Percentiles rank a stretch among this genome's conserved stretches.
These are phyloP conservation scores for Sclerotinia glacialis DNA, from an alignment of 2,329 filamentous ascomycete species.

Conservation along the genomic window DNA sequence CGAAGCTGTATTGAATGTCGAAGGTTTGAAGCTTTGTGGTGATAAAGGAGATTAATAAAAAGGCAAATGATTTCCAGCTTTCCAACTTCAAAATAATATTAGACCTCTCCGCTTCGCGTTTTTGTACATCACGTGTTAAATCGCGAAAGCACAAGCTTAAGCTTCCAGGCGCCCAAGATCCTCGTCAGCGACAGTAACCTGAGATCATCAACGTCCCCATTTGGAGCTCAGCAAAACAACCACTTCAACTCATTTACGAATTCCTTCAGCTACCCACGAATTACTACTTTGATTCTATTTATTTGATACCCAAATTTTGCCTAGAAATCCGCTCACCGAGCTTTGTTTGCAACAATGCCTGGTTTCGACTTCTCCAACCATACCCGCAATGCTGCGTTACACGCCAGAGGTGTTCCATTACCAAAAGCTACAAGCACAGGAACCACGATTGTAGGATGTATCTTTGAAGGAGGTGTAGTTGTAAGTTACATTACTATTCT, in stretches of 20 bases:
- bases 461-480: slow-evolving; percentile 95
- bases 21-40: neutral
- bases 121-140: slow-evolving; percentile 19
- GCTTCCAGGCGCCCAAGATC: slow-evolving; percentile 22
- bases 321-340: slow-evolving; percentile 24
- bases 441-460: slow-evolving; percentile 97
- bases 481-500: slow-evolving; percentile 49
- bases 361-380: slow-evolving; percentile 99
- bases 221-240: slow-evolving; percentile 17
- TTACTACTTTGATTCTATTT: neutral
- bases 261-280: neutral
- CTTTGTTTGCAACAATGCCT: slow-evolving; percentile 63
- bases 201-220: slow-evolving; percentile 5
- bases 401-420: slow-evolving; percentile 87
- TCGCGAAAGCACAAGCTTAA: slow-evolving; percentile 21
- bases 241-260: slow-evolving; percentile 11
- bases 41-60: neutral
- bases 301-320: slow-evolving; percentile 3
- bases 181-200: slow-evolving; percentile 24
- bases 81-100: slow-evolving; percentile 3
- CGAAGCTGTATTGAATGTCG: neutral
- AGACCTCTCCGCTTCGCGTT: slow-evolving; percentile 15
- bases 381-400: slow-evolving; percentile 96
- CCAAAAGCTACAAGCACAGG: slow-evolving; percentile 98
- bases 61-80: neutral